Evolutionary conservation across 768 basidiomycete species (phyloP).

Genomic region (Sutorius australiensis): DNA sequence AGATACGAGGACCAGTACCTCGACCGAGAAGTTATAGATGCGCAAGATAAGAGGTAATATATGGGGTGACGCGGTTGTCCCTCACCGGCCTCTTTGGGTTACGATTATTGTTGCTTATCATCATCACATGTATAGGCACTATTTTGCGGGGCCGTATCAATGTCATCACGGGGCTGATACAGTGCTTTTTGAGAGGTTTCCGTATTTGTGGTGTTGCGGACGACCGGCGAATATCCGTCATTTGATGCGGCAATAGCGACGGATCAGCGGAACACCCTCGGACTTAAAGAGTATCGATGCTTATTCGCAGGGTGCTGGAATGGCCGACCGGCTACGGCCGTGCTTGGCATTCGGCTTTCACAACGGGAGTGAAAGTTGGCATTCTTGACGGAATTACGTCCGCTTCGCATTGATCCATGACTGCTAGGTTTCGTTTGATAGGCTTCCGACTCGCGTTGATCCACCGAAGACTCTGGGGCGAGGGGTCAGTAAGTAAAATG

Average conservation of each 20-base stretch:
- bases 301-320: too few relatives aligned
- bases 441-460: background rate
- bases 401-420: too few relatives aligned
- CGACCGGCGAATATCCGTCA: background rate
- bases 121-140: constrained; percentile 18
- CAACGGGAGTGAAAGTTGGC: background rate
- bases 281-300: background rate
- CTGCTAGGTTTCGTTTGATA: background rate
- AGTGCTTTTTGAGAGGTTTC: background rate
- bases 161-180: background rate
- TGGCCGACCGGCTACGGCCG: background rate
- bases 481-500: background rate
- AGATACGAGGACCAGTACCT: constrained; percentile 10
- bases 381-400: too few relatives aligned
- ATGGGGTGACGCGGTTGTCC: background rate
- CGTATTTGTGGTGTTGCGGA: background rate
- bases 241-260: background rate
- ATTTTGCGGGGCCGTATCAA: background rate
- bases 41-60: background rate
- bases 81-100: background rate
- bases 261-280: constrained; percentile 9
- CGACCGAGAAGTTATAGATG: constrained; percentile 19
- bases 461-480: too few relatives aligned
- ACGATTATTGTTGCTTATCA: constrained; percentile 10
- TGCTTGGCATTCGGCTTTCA: background rate